These are phyloP conservation scores for Apiospora hydei DNA, from an alignment of 2,329 filamentous ascomycete species.

Conservation along the genomic window DNA sequence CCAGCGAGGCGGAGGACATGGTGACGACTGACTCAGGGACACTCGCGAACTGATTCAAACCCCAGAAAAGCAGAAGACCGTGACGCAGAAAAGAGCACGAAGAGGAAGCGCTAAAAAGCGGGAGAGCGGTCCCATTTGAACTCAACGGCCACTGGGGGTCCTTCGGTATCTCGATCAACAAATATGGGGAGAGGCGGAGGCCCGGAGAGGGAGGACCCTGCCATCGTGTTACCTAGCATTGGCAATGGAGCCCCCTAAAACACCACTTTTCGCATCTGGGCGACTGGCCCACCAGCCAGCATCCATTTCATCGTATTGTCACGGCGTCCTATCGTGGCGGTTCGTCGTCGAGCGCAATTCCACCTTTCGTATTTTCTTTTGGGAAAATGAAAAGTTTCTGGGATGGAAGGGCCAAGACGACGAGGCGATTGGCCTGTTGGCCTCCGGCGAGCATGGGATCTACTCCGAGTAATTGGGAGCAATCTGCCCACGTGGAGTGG, in stretches of 20 bases:
- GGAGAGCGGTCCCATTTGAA: constrained; percentile 11
- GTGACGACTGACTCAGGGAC: not conserved
- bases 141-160: not conserved
- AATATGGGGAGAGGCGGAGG: constrained; percentile 18
- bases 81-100: not conserved
- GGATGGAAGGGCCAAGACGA: not conserved
- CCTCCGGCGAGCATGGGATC: not conserved
- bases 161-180: constrained; percentile 8
- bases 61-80: not conserved
- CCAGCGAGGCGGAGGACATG: constrained; percentile 22
- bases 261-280: not conserved
- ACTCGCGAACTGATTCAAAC: no score
- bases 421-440: not conserved
- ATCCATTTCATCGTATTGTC: not conserved
- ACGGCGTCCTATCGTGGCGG: not conserved
- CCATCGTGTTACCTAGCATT: not conserved
- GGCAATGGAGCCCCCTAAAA: not conserved
- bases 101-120: not conserved
- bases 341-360: not conserved
- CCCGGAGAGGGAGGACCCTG: not conserved
- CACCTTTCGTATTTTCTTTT: not conserved
- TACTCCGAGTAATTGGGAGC: not conserved
- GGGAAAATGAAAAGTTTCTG: not conserved
- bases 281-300: not conserved
- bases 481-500: constrained; percentile 12